Percentiles rank a stretch among this genome's conserved stretches.
These are phyloP conservation scores for Hirschioporus abietinus DNA, from an alignment of 768 basidiomycete genomes.

Conservation along the genomic window DNA sequence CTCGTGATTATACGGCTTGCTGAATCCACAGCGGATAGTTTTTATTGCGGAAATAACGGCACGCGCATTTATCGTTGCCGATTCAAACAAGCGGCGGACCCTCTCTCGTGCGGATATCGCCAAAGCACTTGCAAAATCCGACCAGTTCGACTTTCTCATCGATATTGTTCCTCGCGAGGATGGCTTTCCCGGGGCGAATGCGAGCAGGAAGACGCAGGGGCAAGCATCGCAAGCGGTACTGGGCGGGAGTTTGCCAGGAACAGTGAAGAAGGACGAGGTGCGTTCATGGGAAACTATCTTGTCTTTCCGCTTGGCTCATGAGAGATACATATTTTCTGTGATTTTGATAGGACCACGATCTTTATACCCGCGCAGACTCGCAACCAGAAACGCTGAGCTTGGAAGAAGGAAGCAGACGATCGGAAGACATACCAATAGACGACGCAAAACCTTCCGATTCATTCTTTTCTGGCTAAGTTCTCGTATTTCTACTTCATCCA, in stretches of 20 bases:
- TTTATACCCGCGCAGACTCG: not conserved
- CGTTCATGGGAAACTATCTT: not conserved
- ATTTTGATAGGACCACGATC: not conserved
- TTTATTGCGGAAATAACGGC: conserved; percentile 98
- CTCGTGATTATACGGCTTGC: conserved; percentile 3
- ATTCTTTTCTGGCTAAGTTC: not conserved
- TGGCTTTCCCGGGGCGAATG: conserved; percentile 19
- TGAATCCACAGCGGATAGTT: no score
- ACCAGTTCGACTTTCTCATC: conserved; percentile 97
- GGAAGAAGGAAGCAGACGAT: not conserved
- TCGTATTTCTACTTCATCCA: not conserved
- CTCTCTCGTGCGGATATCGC: conserved; percentile 91
- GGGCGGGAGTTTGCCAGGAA: not conserved
- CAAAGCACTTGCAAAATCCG: conserved; percentile 85
- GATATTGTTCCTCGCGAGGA: conserved; percentile 93
- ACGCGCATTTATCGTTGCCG: conserved; percentile 91
- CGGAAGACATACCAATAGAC: not conserved
- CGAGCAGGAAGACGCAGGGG: not conserved
- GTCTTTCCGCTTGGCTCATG: not conserved
- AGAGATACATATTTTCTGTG: not conserved
- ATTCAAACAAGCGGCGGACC: conserved; percentile 94
- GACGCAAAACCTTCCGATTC: not conserved
- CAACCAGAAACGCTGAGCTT: not conserved
- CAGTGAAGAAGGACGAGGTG: not conserved
- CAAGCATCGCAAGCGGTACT: not conserved